These are phyloP conservation scores for Phoma sp. DNA, from an alignment of 2,329 filamentous ascomycete species.

Conservation along the genomic window DNA sequence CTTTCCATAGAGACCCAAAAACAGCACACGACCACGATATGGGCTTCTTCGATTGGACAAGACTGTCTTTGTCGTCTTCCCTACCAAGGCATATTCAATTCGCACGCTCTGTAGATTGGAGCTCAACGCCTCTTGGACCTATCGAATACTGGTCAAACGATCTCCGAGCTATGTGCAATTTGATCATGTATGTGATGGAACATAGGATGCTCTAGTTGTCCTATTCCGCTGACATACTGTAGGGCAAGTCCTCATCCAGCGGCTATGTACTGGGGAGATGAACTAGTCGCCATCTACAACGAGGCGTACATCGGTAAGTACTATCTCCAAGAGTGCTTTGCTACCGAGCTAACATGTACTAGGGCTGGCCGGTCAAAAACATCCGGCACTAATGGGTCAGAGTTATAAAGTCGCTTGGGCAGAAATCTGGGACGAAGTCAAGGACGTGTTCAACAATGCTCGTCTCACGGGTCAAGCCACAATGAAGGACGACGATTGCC, in stretches of 20 bases:
- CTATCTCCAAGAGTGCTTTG: not conserved
- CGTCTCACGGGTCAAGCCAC: conserved; percentile 75
- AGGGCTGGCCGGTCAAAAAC: conserved; percentile 75
- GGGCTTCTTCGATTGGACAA: conserved; percentile 81
- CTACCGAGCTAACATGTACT: conserved; percentile 1
- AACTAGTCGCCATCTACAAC: conserved; percentile 73
- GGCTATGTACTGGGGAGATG: conserved; percentile 79
- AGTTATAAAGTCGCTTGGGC: conserved; percentile 71
- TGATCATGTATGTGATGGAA: conserved; percentile 66
- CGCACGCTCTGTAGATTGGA: conserved; percentile 75
- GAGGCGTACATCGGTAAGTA: conserved; percentile 64
- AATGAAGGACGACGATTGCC: conserved; percentile 81
- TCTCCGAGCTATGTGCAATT: conserved; percentile 77
- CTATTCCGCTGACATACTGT: not conserved
- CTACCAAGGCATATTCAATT: conserved; percentile 76
- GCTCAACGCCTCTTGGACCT: conserved; percentile 72
- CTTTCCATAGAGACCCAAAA: conserved; percentile 41
- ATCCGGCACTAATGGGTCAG: conserved; percentile 76
- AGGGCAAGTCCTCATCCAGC: conserved; percentile 59
- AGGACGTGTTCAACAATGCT: conserved; percentile 71
- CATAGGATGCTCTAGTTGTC: too few relatives aligned
- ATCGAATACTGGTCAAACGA: conserved; percentile 76
- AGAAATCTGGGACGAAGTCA: conserved; percentile 76
- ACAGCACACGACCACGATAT: conserved; percentile 41
- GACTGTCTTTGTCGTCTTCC: conserved; percentile 66